phyloP scores from a whole-genome alignment of 345 rosid genomes.

The Euclidium syriacum region DNA sequence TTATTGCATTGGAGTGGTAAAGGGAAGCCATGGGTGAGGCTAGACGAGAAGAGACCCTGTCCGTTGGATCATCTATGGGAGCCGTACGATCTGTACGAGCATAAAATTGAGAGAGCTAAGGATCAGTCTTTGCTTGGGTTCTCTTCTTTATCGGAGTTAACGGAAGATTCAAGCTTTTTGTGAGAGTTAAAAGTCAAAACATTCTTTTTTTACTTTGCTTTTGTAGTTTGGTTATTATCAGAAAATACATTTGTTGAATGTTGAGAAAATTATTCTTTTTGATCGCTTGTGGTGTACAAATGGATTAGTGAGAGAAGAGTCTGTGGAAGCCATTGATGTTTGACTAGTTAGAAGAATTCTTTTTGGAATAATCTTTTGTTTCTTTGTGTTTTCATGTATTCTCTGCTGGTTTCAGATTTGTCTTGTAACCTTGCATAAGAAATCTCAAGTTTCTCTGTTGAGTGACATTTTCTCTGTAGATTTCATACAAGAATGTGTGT shows the following conservation, averaged over 20 bases:
- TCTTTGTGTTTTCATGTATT: neutral
- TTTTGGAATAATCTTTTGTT: too few species aligned
- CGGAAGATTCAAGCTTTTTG: slow-evolving; percentile 38
- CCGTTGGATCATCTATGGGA: slow-evolving; percentile 76
- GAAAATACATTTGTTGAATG: slow-evolving; percentile 15
- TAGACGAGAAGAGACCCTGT: slow-evolving; percentile 73
- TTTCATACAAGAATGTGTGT: neutral
- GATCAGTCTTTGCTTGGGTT: slow-evolving; percentile 25
- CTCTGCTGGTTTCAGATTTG: neutral
- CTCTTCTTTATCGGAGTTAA: slow-evolving; percentile 28
- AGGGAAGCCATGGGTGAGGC: slow-evolving; percentile 93
- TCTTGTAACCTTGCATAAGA: neutral
- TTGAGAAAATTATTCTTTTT: neutral
- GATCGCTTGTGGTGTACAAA: slow-evolving; percentile 8
- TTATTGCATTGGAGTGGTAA: slow-evolving; percentile 98
- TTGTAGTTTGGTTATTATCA: slow-evolving; percentile 4
- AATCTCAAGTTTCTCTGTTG: neutral
- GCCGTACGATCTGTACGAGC: slow-evolving; percentile 63
- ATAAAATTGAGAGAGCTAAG: slow-evolving; percentile 18
- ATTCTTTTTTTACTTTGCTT: slow-evolving; percentile 12
- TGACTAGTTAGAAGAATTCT: slow-evolving; percentile 1
- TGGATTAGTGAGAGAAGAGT: slow-evolving; percentile 6
- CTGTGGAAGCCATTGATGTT: neutral
- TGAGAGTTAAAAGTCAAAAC: slow-evolving; percentile 19
- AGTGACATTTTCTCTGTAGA: neutral